Base-by-base conservation (phyloP, 1,284 basidiomycete genomes). In the Veloporphyrellus conicus region DNA sequence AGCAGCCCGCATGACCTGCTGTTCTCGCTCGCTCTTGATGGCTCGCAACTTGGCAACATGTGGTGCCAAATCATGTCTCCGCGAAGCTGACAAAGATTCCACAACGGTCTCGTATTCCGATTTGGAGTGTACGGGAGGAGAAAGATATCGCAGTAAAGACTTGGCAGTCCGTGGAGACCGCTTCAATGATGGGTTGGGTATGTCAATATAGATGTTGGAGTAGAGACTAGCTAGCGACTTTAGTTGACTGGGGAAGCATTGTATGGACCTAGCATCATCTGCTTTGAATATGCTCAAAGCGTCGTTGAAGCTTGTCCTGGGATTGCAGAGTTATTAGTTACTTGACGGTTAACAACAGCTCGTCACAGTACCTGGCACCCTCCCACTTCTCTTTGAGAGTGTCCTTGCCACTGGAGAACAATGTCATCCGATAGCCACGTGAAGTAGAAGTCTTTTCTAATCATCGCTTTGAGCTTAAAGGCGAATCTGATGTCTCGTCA, bases 301-400 rank as follows among this genome's bases (percentile, higher is more conserved):
- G 37, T 87, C 82, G 11, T 77, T 66, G 27, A 83, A 71, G 22
- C 80, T 75, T 25, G 85, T 84, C 51, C 79, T 80, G 53, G 20
- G 19, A 52, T 28, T 15, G 41, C 29, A 27, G 35, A 20, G 22
- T 23, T n/a, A 18, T 52, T 8, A 51, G 49, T 14, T 34, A 39
- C 16, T 33, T 41, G 36, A 28, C 18, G 15, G n/a, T 14, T n/a
- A 19, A 12, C 53, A 16, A 23, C 3, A 3, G 3, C 16, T 28
- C 12, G 14, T 46, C 12, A 14, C n/a, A 25, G 15, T 55, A 77
- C 79, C 82, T 76, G 25, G 93, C 84, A 10, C 95, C 95, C 45
- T 96, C 90, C 96, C 95, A 99, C 54, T 89, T 82, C 62, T 93
- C 92, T 57, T 87, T 85, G 25, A 79, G 75, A 1, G 79, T 64